Evolutionary conservation across 1,139 yeast genomes (phyloP), one percentile per base, ranked within the genome.

Genomic region (Sugiyamaella xylanicola): DNA sequence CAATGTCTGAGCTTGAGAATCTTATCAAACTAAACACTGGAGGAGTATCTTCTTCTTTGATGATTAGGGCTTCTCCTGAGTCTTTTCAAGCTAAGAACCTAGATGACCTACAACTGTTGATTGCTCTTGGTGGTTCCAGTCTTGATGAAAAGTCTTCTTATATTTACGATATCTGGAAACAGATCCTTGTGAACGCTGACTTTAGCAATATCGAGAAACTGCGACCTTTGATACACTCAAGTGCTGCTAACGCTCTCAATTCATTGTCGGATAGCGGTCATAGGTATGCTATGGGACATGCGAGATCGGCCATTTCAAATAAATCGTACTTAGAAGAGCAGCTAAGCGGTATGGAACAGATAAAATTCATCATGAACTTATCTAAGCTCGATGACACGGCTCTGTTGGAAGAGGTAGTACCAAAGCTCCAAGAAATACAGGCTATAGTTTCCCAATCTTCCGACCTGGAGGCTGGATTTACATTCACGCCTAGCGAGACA

Each of bases 191-290:
- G n/a, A 80, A 83, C 47, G 90, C 97, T 1, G 82, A 85, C 61
- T 86, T 90, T 64, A 76, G 75, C 19, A 87, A 87, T 50, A 75
- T 84, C 54, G 86, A 85, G 53, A 93, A 92, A 66, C 76, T 93
- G 57, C 77, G 82, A 59, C 84, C 89, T 1, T 75, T 93, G 61
- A 82, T 95, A 46, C 87, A 86, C 64, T 81, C 85, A 52, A 72
- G 86, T 68, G 87, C 89, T 0, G 87, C 92, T 44, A 92, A 90
- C 64, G 90, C 88, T 65, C 76, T 91, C 63, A 85, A 91, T 64
- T 77, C 80, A 9, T 81, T 91, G 52, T 93, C 97, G 4, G 95
- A 92, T 59, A 77, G 87, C 51, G 99, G 99, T 0, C 98, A 93
- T 68, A 77, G 86, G 1, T 92, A 80, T 72, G 97, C 98, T 1